Base-by-base conservation (phyloP, 768 basidiomycete species). In the Amylocystis lapponica region DNA sequence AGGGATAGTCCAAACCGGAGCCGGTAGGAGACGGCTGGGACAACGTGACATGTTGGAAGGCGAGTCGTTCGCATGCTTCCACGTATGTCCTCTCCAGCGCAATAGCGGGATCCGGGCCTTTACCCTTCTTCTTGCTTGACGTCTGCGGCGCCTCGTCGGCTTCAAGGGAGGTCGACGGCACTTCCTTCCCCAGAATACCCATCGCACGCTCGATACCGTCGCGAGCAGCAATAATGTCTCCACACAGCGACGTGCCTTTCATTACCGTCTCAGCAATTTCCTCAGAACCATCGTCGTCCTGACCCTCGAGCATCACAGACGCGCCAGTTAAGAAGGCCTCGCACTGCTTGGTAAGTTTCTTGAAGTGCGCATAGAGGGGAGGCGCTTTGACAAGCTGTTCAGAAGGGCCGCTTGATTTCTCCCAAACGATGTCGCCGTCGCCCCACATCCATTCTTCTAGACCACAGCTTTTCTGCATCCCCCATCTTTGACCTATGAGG, bases 201-300 rank as follows among this genome's bases (percentile, higher is more conserved):
- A 79, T 70, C 8, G 70, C 70, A 14, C 73, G 67, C 47, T 73
- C 68, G 42, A 77, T 69, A 50, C 72, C 70, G 38, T 71, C 72
- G 41, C 65, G 58, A 7, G 73, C 67, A 16, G 71, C 71, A 41
- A 76, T 71, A 49, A 78, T 71, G 52, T 74, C 76, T 6, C 71
- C 72, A 51, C 73, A 77, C 2, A 75, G 59, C 8, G 73, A 74
- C 20, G 63, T 65, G 10, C 65, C 69, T 51, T 67, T 62, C 20
- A 75, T 50, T 36, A 62, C 60, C 3, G 54, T 62, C 46, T 75
- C 72, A 5, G 68, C 47, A 17, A 48, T 55, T 19, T 61, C 66
- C 6, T 46, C 58, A 31, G 52, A 55, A 17, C 46, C 47, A 11
- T 29, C 47, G 22, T 46, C 48, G 2, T 57, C 61, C 13, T 50